Base-by-base conservation (phyloP, 2,329 filamentous ascomycete species). In the Alternaria triticina region DNA sequence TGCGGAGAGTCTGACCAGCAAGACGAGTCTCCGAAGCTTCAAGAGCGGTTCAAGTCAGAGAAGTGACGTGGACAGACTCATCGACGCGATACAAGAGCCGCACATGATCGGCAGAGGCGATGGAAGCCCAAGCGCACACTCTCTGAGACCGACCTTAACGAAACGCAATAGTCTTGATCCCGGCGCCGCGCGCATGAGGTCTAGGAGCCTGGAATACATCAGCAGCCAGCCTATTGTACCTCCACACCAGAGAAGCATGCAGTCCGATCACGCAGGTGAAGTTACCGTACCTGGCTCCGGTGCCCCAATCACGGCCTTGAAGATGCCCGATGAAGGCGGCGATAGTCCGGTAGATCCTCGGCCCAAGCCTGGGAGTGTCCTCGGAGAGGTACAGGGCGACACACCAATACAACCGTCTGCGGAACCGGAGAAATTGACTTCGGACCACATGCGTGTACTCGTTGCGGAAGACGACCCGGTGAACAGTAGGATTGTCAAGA, bases 401-500 rank as follows among this genome's bases (percentile, higher is more conserved):
- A 64, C 70, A 22, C 66, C 72, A 17, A 43, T 62, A 17, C 17
- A 71, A 8, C 56, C 62, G 8, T 25, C 57, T 12, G 36, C 66
- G 4, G 44, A 44, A n/a, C 49, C 71, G 4, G 66, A 70, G 27
- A 57, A 66, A 7, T 44, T 71, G 7, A 67, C 72, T n/a, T 68
- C 81, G 1, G 78, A 84, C 3, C 79, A 86, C 40, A 82, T 93
- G 67, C 84, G 86, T 17, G 88, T 96, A 3, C 83, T 97, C 22
- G 88, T 97, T 36, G 94, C 94, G 0, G 94, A 97, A 74, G 94
- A 97, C 69, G 93, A 97, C 71, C 92, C 93, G 0, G 89, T 96
- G 70, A 97, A 97, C 70, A 92, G 92, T 79, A 91, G 89, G 62
- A 92, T 97, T 45, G 82, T 97, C 44, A 88, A 89, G 72, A 96